Conservation (phyloP, 495 filamentous ascomycete species). For the Alectoria sarmentosa region DNA sequence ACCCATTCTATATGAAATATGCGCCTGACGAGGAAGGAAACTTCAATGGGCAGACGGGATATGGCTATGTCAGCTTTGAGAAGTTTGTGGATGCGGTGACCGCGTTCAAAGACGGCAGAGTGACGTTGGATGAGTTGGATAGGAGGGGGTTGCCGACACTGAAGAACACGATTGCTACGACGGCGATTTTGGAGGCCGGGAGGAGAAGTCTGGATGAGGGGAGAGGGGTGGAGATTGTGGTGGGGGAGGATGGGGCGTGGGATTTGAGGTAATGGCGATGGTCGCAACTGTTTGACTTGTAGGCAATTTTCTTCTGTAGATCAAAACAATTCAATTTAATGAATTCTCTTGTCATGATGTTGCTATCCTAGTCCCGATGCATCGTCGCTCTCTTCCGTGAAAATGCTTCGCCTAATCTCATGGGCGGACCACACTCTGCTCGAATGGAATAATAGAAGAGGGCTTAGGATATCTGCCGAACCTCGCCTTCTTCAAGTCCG, state of each 20-base stretch:
- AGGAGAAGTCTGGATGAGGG: constrained; percentile 74
- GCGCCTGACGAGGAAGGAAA: constrained; percentile 93
- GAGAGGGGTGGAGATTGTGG: constrained; percentile 64
- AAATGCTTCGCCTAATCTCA: too few species aligned
- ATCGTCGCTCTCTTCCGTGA: too few species aligned
- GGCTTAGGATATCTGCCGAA: too few species aligned
- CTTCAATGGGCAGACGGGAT: constrained; percentile 84
- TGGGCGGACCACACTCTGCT: too few species aligned
- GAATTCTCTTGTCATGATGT: too few species aligned
- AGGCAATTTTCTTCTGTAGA: not conserved
- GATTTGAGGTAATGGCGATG: constrained; percentile 50
- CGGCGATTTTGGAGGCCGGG: constrained; percentile 84
- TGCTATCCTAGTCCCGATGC: too few species aligned
- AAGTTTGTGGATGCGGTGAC: constrained; percentile 90
- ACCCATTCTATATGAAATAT: constrained; percentile 97
- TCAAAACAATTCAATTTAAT: too few species aligned
- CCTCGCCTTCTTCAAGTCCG: too few species aligned
- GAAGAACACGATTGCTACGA: constrained; percentile 82
- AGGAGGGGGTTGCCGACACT: constrained; percentile 74
- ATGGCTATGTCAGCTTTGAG: constrained; percentile 90
- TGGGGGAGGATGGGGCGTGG: constrained; percentile 52
- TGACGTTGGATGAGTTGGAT: constrained; percentile 69
- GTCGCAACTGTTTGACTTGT: not conserved
- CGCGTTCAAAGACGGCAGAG: constrained; percentile 62
- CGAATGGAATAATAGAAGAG: too few species aligned